Evolutionary conservation across 1,139 yeast genomes (phyloP).

Genomic region (Arxiozyma heterogenica): DNA sequence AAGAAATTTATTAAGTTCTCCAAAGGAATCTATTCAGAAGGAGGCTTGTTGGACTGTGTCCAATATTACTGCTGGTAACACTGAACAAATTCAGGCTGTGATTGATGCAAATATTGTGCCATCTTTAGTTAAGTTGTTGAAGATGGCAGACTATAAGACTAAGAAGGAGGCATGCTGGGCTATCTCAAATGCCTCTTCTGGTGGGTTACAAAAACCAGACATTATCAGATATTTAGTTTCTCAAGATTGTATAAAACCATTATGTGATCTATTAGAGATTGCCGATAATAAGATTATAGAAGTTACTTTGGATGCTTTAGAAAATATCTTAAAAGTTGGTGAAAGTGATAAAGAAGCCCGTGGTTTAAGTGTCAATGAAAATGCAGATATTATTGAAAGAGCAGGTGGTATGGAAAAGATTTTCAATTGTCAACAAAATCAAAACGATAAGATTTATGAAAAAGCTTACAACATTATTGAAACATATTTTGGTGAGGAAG

Average conservation of each 20-base stretch:
- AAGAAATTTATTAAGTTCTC: conserved; percentile 67
- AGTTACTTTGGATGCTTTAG: conserved; percentile 91
- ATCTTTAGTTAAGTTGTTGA: conserved; percentile 73
- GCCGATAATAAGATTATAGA: conserved; percentile 90
- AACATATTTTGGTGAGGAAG: conserved; percentile 80
- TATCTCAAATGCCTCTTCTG: conserved; percentile 92
- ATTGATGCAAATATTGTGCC: conserved; percentile 92
- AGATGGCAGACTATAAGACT: conserved; percentile 84
- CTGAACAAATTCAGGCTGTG: conserved; percentile 93
- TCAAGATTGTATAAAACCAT: conserved; percentile 96
- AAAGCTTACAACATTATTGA: conserved; percentile 88
- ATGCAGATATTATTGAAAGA: conserved; percentile 88
- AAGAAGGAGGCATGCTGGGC: conserved; percentile 99
- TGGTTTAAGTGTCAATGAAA: conserved; percentile 63
- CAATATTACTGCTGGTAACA: conserved; percentile 93
- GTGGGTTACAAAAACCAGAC: conserved; percentile 86
- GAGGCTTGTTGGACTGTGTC: conserved; percentile 99
- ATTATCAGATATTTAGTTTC: conserved; percentile 84
- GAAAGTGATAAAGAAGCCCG: conserved; percentile 80
- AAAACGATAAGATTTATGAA: conserved; percentile 83
- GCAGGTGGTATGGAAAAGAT: conserved; percentile 99
- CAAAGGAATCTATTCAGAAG: conserved; percentile 87
- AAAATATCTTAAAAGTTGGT: conserved; percentile 88
- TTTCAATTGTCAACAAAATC: conserved; percentile 84
- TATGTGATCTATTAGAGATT: conserved; percentile 81